A percentile compares a stretch with the other conserved stretches of the same genome.
Evolutionary conservation across 1,284 basidiomycete species (phyloP).

Genomic region (Puccinia novopanici): DNA sequence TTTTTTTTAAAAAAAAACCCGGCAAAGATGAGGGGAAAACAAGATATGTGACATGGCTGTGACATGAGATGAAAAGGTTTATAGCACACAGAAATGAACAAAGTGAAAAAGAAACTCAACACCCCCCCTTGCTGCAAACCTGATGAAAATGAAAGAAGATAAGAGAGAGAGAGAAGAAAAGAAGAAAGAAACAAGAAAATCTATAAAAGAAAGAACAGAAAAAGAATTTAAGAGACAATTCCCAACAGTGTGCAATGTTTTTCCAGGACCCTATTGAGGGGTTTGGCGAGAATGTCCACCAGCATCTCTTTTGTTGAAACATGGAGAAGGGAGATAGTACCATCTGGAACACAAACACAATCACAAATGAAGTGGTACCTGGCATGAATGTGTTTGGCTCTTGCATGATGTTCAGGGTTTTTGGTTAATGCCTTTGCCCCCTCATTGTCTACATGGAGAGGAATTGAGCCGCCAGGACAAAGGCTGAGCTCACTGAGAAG

Average conservation of each 20-base stretch:
- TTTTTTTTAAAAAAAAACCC: too few relatives aligned
- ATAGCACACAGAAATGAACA: too few relatives aligned
- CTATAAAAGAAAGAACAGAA: not conserved
- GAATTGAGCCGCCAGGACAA: not conserved
- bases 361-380: constrained; percentile 4
- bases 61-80: too few relatives aligned
- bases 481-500: not conserved
- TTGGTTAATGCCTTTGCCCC: not conserved
- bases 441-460: constrained; percentile 21
- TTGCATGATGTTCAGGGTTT: not conserved
- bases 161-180: not conserved
- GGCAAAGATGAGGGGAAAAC: too few relatives aligned
- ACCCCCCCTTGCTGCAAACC: too few relatives aligned
- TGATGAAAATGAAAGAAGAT: too few relatives aligned
- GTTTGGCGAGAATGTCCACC: constrained; percentile 18
- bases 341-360: not conserved
- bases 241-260: not conserved
- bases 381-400: not conserved
- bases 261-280: not conserved
- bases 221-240: not conserved
- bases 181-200: too few relatives aligned
- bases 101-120: too few relatives aligned
- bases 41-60: too few relatives aligned
- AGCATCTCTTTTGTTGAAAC: not conserved
- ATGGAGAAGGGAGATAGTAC: not conserved